Percentiles rank a stretch among this genome's conserved stretches.
Evolutionary conservation across 192 early-diverging fungal genomes (phyloP).

Genomic region (Chytriomyces hyalinus): DNA sequence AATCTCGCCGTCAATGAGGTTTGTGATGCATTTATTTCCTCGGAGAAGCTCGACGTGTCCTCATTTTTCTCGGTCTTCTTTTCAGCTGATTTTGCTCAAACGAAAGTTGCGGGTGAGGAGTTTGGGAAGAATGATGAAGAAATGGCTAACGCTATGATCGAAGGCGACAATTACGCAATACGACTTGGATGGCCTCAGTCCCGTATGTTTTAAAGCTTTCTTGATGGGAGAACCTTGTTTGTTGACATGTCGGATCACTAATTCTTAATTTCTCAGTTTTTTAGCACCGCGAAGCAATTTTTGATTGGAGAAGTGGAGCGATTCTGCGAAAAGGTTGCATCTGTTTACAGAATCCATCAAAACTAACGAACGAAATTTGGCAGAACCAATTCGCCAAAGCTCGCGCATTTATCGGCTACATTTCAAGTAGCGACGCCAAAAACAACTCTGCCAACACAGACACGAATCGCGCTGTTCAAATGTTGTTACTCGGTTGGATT

Average conservation of each 20-base stretch:
- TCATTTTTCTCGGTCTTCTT: background rate
- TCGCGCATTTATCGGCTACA: background rate
- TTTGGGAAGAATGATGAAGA: background rate
- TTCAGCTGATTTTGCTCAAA: constrained; percentile 7
- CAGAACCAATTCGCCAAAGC: constrained; percentile 31
- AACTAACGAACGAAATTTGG: background rate
- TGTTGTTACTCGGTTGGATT: background rate
- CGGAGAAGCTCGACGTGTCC: background rate
- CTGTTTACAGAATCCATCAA: background rate
- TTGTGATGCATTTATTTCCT: background rate
- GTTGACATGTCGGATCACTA: background rate
- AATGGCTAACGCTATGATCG: background rate
- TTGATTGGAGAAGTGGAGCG: constrained; percentile 2
- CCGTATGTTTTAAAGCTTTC: background rate
- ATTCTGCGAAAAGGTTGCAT: constrained; percentile 24
- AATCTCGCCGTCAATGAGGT: background rate
- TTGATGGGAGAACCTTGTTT: background rate
- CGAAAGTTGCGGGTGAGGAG: constrained; percentile 11
- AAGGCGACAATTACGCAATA: background rate
- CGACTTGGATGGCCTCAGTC: background rate
- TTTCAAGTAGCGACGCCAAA: background rate
- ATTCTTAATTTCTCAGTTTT: background rate
- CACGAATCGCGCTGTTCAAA: background rate
- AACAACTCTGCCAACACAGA: background rate
- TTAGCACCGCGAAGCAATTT: background rate